phyloP scores from a whole-genome alignment of 805 yeast genomes.

The Phaffomyces thermotolerans region DNA sequence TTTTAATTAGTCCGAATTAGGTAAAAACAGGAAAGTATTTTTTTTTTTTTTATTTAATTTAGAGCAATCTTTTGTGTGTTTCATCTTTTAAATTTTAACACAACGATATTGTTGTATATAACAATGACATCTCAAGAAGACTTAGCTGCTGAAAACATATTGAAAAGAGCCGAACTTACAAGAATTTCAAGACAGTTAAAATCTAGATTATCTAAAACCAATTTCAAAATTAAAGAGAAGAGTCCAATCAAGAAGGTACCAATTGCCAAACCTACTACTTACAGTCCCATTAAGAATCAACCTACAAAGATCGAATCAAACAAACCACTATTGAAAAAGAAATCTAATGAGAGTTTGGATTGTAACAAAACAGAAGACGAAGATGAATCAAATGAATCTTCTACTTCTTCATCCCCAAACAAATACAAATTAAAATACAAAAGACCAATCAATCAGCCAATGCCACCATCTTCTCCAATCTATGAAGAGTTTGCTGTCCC shows the following conservation, averaged over 20 bases:
- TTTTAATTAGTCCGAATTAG: background rate
- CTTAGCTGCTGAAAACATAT: slow-evolving; percentile 35
- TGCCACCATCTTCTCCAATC: slow-evolving; percentile 24
- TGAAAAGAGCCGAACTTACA: slow-evolving; percentile 40
- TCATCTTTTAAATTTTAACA: too few species aligned
- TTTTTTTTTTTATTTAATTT: too few species aligned
- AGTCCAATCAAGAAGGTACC: slow-evolving; percentile 1
- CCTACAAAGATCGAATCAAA: background rate
- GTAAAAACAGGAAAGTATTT: background rate
- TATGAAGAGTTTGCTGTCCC: slow-evolving; percentile 17
- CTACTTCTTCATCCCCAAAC: too few species aligned
- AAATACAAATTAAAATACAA: background rate
- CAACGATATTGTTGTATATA: background rate
- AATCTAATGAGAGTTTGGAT: slow-evolving; percentile 17
- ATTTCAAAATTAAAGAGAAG: slow-evolving; percentile 21
- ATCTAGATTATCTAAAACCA: slow-evolving; percentile 35
- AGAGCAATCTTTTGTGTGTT: too few species aligned
- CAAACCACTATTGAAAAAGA: slow-evolving; percentile 10
- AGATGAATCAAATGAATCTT: slow-evolving; percentile 9
- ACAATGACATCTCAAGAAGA: slow-evolving; percentile 26
- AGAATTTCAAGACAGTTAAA: slow-evolving; percentile 38
- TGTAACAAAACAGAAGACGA: slow-evolving; percentile 20
- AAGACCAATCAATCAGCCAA: slow-evolving; percentile 3
- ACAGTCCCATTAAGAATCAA: slow-evolving; percentile 3
- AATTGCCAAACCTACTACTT: background rate